phyloP scores from a whole-genome alignment of 1,284 basidiomycete genomes.

The Malassezia slooffiae region DNA sequence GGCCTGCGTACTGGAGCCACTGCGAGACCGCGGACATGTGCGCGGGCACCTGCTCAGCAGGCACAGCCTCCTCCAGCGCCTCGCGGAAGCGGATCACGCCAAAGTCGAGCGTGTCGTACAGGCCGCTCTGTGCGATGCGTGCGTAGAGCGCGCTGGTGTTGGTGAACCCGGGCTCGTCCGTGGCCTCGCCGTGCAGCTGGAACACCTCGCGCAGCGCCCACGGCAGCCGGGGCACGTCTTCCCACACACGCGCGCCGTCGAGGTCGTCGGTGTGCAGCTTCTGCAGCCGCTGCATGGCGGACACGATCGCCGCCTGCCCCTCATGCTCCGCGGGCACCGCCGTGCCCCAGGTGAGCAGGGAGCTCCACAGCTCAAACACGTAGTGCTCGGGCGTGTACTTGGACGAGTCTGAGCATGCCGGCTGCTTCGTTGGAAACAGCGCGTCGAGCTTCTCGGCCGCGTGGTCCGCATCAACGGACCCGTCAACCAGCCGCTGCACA shows the following conservation, averaged over 20 bases:
- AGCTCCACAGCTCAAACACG: too few relatives aligned
- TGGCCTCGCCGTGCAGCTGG: neutral
- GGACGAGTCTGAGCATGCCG: too few relatives aligned
- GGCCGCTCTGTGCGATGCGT: neutral
- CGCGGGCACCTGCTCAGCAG: neutral
- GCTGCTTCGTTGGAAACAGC: too few relatives aligned
- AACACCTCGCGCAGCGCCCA: conserved; percentile 3
- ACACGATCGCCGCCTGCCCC: too few relatives aligned
- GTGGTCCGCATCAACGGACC: too few relatives aligned
- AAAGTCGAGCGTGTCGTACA: neutral
- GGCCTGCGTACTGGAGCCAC: conserved; percentile 2
- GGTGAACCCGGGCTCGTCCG: neutral
- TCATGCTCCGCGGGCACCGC: too few relatives aligned
- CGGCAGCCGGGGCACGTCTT: neutral
- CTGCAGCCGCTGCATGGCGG: neutral
- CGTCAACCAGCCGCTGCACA: too few relatives aligned
- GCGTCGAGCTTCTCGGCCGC: too few relatives aligned
- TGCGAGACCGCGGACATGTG: neutral
- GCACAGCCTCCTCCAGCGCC: neutral
- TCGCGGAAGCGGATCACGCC: conserved; percentile 1
- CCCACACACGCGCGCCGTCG: conserved; percentile 1
- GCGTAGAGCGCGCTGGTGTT: conserved; percentile 1
- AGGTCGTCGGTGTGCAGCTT: neutral
- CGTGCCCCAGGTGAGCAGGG: too few relatives aligned
- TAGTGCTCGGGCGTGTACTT: too few relatives aligned